Conservation (phyloP, 257 asterid genomes). For the Salvia hispanica region DNA sequence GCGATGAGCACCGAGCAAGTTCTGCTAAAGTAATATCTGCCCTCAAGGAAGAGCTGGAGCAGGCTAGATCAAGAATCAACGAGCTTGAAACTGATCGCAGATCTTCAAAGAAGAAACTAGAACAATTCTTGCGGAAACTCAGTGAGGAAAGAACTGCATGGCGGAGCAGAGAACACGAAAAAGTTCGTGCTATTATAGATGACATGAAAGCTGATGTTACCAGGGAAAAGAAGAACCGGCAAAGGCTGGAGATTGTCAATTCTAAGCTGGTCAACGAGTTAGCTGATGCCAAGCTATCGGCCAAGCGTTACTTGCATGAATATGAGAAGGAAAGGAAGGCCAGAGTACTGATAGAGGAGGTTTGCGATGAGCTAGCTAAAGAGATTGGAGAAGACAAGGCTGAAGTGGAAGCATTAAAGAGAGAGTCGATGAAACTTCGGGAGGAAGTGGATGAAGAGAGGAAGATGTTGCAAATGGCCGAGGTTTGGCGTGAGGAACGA, state of each 20-base stretch:
- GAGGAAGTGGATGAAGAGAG: constrained; percentile 74
- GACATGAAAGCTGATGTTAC: constrained; percentile 52
- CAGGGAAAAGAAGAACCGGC: constrained; percentile 61
- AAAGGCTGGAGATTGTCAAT: constrained; percentile 59
- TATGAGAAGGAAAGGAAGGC: constrained; percentile 63
- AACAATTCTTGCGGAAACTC: constrained; percentile 62
- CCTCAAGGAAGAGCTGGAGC: constrained; percentile 59
- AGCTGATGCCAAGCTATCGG: constrained; percentile 49
- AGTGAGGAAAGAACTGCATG: constrained; percentile 64
- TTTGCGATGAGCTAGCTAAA: constrained; percentile 65
- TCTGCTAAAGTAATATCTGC: constrained; percentile 41
- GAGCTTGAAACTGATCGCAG: constrained; percentile 61
- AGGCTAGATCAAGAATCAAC: constrained; percentile 51
- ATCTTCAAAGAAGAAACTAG: constrained; percentile 65
- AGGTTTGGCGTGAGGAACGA: constrained; percentile 80
- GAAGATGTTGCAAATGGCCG: constrained; percentile 75
- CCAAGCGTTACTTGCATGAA: constrained; percentile 59
- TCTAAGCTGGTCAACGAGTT: constrained; percentile 60
- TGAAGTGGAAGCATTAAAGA: constrained; percentile 55
- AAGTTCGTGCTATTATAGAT: constrained; percentile 57
- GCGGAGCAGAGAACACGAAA: constrained; percentile 68
- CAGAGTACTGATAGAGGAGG: constrained; percentile 64
- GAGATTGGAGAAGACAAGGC: constrained; percentile 68
- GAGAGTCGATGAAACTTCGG: constrained; percentile 50
- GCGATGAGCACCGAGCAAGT: constrained; percentile 28